Evolutionary conservation across 2,329 filamentous ascomycete species (phyloP).

Genomic region (Sporothrix protearum): DNA sequence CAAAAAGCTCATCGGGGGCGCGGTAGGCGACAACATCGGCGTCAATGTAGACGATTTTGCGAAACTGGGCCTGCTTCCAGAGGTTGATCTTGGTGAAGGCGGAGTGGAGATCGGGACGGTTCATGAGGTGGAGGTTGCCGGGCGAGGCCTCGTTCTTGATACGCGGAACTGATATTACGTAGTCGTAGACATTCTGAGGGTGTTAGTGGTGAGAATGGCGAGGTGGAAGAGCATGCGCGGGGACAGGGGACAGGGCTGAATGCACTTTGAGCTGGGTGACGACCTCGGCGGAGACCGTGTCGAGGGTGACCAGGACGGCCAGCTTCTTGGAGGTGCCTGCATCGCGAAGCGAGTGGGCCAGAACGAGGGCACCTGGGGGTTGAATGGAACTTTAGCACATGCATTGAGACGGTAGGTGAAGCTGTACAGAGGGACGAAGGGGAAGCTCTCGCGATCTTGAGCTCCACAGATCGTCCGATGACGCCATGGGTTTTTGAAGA

Average conservation of each 20-base stretch:
- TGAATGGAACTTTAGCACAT: slow-evolving; percentile 15
- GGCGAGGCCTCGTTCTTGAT: slow-evolving; percentile 68
- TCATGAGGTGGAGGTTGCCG: slow-evolving; percentile 86
- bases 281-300: slow-evolving; percentile 70
- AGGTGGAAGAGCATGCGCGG: slow-evolving; percentile 6
- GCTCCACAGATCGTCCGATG: not conserved
- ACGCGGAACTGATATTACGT: slow-evolving; percentile 77
- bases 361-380: slow-evolving; percentile 74
- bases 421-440: not conserved
- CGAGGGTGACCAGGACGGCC: slow-evolving; percentile 76
- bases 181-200: slow-evolving; percentile 73
- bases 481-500: too few relatives aligned
- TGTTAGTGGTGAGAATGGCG: not conserved
- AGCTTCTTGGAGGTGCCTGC: slow-evolving; percentile 81
- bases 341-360: slow-evolving; percentile 93
- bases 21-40: slow-evolving; percentile 88
- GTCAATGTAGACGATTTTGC: slow-evolving; percentile 91
- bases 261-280: slow-evolving; percentile 73
- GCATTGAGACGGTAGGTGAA: slow-evolving; percentile 13
- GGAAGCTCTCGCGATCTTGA: not conserved
- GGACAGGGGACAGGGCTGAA: too few relatives aligned
- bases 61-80: slow-evolving; percentile 87
- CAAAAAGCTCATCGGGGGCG: slow-evolving; percentile 89
- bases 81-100: slow-evolving; percentile 96
- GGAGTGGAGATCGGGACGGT: slow-evolving; percentile 81